These are phyloP conservation scores for Syncephalastrum contaminatum DNA, from an alignment of 371 early-diverging fungal genomes.

Conservation along the genomic window DNA sequence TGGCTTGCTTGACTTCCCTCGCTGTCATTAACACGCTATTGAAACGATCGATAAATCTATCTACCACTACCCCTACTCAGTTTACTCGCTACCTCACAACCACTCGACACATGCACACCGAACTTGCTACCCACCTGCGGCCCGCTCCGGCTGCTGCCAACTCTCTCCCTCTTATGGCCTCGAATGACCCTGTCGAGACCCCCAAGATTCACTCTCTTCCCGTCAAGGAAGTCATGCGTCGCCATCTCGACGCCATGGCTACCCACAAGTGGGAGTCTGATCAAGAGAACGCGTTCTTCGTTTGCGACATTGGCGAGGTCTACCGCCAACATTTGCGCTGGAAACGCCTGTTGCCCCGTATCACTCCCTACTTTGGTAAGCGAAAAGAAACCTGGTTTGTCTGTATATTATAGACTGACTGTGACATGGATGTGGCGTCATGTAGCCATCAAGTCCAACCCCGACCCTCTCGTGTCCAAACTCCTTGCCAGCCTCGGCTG, in stretches of 20 bases:
- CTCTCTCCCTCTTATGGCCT: constrained; percentile 10
- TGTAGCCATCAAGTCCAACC: constrained; percentile 95
- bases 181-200: too few species aligned
- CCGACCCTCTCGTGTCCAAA: constrained; percentile 84
- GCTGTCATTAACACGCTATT: constrained; percentile 14
- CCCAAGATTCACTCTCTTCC: constrained; percentile 24
- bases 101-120: constrained; percentile 27
- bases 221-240: constrained; percentile 31
- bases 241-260: constrained; percentile 38
- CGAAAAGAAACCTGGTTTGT: constrained; percentile 6
- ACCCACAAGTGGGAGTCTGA: constrained; percentile 54
- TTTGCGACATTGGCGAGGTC: constrained; percentile 89
- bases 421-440: constrained; percentile 1
- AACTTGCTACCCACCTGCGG: constrained; percentile 19
- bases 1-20: constrained; percentile 48
- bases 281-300: constrained; percentile 90
- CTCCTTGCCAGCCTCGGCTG: constrained; percentile 83
- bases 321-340: constrained; percentile 84
- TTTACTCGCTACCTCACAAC: constrained; percentile 7
- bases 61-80: constrained; percentile 1
- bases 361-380: constrained; percentile 92
- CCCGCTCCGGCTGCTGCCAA: constrained; percentile 3
- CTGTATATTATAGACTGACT: constrained; percentile 7
- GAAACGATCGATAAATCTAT: too few species aligned
- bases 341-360: constrained; percentile 79